phyloP scores from a whole-genome alignment of 768 basidiomycete species.

The Lanmaoa rubissima region DNA sequence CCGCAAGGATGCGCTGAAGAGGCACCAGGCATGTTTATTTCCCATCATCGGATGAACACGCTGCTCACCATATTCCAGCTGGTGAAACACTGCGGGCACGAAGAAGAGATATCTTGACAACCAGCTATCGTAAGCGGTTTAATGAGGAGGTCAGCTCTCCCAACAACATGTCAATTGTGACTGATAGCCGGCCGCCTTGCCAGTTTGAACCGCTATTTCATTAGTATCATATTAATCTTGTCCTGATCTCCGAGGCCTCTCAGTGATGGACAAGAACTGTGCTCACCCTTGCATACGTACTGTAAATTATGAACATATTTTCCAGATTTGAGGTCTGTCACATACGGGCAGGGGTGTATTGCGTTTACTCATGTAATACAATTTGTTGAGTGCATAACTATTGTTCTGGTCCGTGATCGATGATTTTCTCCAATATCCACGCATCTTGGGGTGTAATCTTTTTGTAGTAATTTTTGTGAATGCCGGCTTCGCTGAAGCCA shows the following conservation, averaged over 20 bases:
- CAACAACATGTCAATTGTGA: conserved; percentile 13
- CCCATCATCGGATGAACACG: conserved; percentile 2
- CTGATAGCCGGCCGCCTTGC: conserved; percentile 18
- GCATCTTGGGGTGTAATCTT: conserved; percentile 83
- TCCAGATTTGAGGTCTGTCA: conserved; percentile 9
- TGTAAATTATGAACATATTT: conserved; percentile 31
- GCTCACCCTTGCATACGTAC: conserved; percentile 26
- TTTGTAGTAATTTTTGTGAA: conserved; percentile 83
- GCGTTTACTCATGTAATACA: conserved; percentile 26
- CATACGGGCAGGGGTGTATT: conserved; percentile 12
- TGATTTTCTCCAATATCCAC: conserved; percentile 76
- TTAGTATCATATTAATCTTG: conserved; percentile 24
- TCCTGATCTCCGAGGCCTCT: conserved; percentile 18
- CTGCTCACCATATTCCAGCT: conserved; percentile 42
- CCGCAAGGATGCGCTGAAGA: conserved; percentile 81
- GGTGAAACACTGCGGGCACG: conserved; percentile 75
- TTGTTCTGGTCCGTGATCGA: conserved; percentile 32
- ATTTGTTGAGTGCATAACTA: conserved; percentile 23
- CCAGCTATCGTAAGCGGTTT: conserved; percentile 18
- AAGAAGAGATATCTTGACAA: conserved; percentile 44
- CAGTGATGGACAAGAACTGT: conserved; percentile 17
- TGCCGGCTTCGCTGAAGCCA: conserved; percentile 67
- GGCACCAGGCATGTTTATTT: conserved; percentile 64
- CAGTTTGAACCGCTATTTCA: conserved; percentile 24
- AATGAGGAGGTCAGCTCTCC: conserved; percentile 15